Conservation (phyloP, 306 rosid genomes). For the Fragaria nilgerrensis region DNA sequence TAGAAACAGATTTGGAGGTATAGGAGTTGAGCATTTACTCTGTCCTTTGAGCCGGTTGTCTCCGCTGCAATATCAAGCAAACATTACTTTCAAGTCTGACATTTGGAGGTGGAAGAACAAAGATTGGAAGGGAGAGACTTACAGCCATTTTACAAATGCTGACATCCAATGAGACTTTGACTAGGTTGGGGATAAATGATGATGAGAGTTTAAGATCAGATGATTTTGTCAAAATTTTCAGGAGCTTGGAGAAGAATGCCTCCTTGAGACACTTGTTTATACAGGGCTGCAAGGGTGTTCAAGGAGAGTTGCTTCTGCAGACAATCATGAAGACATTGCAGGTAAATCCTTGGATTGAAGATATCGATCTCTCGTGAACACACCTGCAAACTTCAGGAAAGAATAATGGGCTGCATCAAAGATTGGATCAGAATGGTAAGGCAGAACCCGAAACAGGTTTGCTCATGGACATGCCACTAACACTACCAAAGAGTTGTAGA, state of each 20-base stretch:
- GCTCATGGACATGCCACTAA: slow-evolving; percentile 81
- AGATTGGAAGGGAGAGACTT: slow-evolving; percentile 78
- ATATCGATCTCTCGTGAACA: slow-evolving; percentile 77
- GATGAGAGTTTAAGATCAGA: slow-evolving; percentile 72
- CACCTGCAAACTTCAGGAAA: slow-evolving; percentile 72
- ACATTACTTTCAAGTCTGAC: slow-evolving; percentile 59
- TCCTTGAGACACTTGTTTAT: slow-evolving; percentile 61
- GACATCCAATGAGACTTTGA: slow-evolving; percentile 62
- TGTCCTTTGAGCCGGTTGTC: slow-evolving; percentile 92
- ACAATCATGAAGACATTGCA: slow-evolving; percentile 71
- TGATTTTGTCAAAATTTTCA: slow-evolving; percentile 70
- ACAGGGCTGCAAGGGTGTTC: slow-evolving; percentile 79
- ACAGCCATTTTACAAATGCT: slow-evolving; percentile 62
- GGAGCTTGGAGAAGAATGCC: slow-evolving; percentile 83
- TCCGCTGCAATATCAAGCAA: slow-evolving; percentile 77
- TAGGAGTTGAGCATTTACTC: slow-evolving; percentile 80
- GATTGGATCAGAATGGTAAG: slow-evolving; percentile 83
- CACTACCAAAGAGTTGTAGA: slow-evolving; percentile 80
- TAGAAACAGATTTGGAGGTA: slow-evolving; percentile 66
- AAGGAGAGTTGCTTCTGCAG: slow-evolving; percentile 66
- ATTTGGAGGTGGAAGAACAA: slow-evolving; percentile 79
- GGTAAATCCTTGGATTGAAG: slow-evolving; percentile 96
- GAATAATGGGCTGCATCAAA: slow-evolving; percentile 56
- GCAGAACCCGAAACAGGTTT: slow-evolving; percentile 78
- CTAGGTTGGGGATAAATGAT: slow-evolving; percentile 62